Conservation (phyloP, 768 basidiomycete genomes). For the Mycena rebaudengoi region DNA sequence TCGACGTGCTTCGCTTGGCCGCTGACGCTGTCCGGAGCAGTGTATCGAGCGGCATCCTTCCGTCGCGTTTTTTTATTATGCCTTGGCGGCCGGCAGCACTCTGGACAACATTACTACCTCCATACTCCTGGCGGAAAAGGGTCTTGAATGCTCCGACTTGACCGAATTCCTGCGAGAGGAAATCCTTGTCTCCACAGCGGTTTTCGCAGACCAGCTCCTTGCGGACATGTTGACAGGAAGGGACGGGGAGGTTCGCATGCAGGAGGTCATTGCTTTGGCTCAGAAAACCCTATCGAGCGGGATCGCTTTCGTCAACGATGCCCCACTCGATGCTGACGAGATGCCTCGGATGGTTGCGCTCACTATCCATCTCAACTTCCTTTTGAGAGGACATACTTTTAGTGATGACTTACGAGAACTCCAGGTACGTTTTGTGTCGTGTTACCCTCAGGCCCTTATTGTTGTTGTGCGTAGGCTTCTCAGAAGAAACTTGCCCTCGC, state of each 20-base stretch:
- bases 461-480: background rate
- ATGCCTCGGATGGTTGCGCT: background rate
- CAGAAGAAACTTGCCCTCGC: background rate
- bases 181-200: background rate
- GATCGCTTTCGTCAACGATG: background rate
- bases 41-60: background rate
- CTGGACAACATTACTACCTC: background rate
- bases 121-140: background rate
- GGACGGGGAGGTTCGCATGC: background rate
- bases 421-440: background rate
- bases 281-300: too few species aligned
- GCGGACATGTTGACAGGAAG: background rate
- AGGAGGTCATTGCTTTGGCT: too few species aligned
- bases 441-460: too few species aligned
- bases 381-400: background rate
- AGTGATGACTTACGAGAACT: background rate
- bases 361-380: background rate
- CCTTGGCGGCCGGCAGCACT: background rate
- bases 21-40: too few species aligned
- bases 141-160: too few species aligned
- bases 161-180: background rate
- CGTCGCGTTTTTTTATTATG: constrained; percentile 4
- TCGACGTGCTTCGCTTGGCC: background rate
- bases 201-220: background rate
- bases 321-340: background rate